Conservation (phyloP, 768 basidiomycete species). For the Goffeauzyma gilvescens region DNA sequence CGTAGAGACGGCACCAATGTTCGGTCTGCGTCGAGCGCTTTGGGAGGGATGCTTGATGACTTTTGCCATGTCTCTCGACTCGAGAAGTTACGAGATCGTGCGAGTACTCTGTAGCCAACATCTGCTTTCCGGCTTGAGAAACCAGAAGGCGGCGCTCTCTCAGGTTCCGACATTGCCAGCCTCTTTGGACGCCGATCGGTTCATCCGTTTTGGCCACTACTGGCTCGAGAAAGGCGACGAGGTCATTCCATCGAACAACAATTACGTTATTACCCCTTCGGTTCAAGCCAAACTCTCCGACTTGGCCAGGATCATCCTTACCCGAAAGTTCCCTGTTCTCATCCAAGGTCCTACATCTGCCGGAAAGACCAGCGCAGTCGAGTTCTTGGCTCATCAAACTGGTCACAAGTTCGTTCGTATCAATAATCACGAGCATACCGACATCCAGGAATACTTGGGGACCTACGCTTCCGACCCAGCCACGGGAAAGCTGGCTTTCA, state of each 20-base stretch:
- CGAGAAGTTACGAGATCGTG: constrained; percentile 48
- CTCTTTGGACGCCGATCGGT: constrained; percentile 38
- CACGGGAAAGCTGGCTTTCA: constrained; percentile 85
- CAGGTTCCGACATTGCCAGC: constrained; percentile 47
- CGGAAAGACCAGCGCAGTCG: constrained; percentile 91
- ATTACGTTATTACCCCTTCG: constrained; percentile 88
- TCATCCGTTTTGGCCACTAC: constrained; percentile 75
- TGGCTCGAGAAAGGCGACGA: constrained; percentile 64
- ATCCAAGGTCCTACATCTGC: constrained; percentile 96
- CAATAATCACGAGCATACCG: constrained; percentile 99
- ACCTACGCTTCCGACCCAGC: constrained; percentile 82
- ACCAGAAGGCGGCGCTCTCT: constrained; percentile 52
- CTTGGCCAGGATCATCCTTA: constrained; percentile 75
- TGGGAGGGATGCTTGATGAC: constrained; percentile 98
- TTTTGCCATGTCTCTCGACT: constrained; percentile 85
- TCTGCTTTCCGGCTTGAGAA: constrained; percentile 59
- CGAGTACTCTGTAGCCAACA: constrained; percentile 53
- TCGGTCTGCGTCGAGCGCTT: constrained; percentile 63
- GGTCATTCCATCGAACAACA: constrained; percentile 41
- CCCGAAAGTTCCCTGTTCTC: constrained; percentile 74
- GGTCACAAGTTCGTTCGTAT: constrained; percentile 93
- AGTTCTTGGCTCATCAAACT: constrained; percentile 78
- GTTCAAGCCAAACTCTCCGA: constrained; percentile 86
- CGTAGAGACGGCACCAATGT: constrained; percentile 54
- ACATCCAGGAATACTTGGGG: constrained; percentile 95